Evolutionary conservation across 495 filamentous ascomycete genomes (phyloP).

Genomic region (Aspergillus ostianus): DNA sequence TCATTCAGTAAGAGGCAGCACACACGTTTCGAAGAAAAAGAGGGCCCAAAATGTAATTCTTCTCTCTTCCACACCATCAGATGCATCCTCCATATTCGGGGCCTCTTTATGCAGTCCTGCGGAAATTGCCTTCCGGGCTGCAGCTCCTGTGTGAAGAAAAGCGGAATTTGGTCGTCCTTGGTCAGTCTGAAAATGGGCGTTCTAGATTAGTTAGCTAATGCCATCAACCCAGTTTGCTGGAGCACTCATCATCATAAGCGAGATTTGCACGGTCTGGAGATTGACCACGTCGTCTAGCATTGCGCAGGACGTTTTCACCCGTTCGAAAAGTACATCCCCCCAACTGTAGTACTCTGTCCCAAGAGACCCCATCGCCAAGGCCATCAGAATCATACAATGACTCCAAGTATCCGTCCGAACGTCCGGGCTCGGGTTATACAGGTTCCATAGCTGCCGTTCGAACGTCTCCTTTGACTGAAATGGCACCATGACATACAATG

Average conservation of each 20-base stretch:
- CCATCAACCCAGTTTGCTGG: not conserved
- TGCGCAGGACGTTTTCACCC: slow-evolving; percentile 35
- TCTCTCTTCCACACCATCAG: slow-evolving; percentile 34
- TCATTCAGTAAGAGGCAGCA: not conserved
- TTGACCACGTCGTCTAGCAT: slow-evolving; percentile 44
- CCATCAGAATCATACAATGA: slow-evolving; percentile 31
- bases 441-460: slow-evolving; percentile 28
- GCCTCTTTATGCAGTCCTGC: slow-evolving; percentile 46
- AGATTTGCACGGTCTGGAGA: slow-evolving; percentile 42
- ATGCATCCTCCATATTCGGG: slow-evolving; percentile 24
- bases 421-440: slow-evolving; percentile 29
- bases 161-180: slow-evolving; percentile 43
- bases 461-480: slow-evolving; percentile 29
- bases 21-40: slow-evolving; percentile 43
- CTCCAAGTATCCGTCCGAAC: slow-evolving; percentile 24
- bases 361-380: slow-evolving; percentile 32
- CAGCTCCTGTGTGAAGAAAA: slow-evolving; percentile 40
- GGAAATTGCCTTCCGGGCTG: slow-evolving; percentile 39
- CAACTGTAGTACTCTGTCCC: slow-evolving; percentile 36
- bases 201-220: slow-evolving; percentile 1
- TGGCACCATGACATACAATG: slow-evolving; percentile 35
- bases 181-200: slow-evolving; percentile 45
- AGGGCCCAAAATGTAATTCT: slow-evolving; percentile 44
- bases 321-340: slow-evolving; percentile 41
- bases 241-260: slow-evolving; percentile 45